Percentiles rank a stretch among this genome's conserved stretches.
Conservation (phyloP, 306 rosid genomes). For the Hylodesmum podocarpum region DNA sequence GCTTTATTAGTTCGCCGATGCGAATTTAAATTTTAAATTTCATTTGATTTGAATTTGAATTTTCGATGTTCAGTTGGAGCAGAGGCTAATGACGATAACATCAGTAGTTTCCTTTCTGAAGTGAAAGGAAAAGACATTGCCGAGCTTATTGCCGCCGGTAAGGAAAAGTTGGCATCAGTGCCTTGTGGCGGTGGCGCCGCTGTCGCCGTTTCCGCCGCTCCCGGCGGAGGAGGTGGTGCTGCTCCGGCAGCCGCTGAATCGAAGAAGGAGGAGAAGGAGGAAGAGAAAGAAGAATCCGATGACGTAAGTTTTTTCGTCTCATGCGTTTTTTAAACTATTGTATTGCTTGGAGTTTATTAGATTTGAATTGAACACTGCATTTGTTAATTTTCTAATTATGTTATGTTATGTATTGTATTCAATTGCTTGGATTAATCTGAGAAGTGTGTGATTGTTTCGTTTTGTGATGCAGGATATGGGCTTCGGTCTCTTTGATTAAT, state of each 20-base stretch:
- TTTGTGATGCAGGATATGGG: slow-evolving; percentile 63
- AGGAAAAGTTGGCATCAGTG: slow-evolving; percentile 61
- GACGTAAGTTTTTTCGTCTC: slow-evolving; percentile 47
- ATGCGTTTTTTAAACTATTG: background rate
- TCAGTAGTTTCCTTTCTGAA: slow-evolving; percentile 40
- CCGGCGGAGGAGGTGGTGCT: slow-evolving; percentile 31
- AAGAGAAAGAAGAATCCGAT: slow-evolving; percentile 69
- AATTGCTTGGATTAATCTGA: background rate
- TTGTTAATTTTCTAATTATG: background rate
- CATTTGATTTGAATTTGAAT: background rate
- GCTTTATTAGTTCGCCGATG: background rate
- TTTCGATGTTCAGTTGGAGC: slow-evolving; percentile 54
- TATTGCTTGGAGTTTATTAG: background rate
- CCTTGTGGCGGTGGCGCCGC: slow-evolving; percentile 62
- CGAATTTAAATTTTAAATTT: background rate
- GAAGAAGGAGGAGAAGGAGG: slow-evolving; percentile 72
- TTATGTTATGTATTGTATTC: no score
- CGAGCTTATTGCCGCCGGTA: slow-evolving; percentile 60
- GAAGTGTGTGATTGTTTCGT: background rate
- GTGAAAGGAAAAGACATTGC: slow-evolving; percentile 58
- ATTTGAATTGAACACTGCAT: background rate
- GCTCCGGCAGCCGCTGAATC: slow-evolving; percentile 59
- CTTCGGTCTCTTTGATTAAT: slow-evolving; percentile 72
- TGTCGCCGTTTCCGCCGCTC: slow-evolving; percentile 42
- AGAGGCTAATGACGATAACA: slow-evolving; percentile 51